These are phyloP conservation scores for Glarea lozoyensis DNA, from an alignment of 495 filamentous ascomycete species.

Conservation along the genomic window DNA sequence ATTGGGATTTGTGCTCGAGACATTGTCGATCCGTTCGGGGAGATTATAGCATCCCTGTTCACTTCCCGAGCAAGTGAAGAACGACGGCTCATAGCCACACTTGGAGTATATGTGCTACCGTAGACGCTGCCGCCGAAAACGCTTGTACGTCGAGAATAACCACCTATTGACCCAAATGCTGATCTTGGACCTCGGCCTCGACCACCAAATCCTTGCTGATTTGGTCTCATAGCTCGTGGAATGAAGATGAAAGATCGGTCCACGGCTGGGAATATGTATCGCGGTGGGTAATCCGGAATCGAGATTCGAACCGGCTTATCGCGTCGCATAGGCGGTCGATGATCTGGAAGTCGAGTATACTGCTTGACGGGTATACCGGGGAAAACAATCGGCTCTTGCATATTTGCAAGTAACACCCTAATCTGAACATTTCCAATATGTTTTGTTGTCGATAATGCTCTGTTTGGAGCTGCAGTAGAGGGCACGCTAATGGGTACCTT, in stretches of 20 bases:
- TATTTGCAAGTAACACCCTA: conserved; percentile 66
- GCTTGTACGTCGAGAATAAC: conserved; percentile 63
- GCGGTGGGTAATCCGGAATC: conserved; percentile 65
- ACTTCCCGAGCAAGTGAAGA: conserved; percentile 77
- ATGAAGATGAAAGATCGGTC: conserved; percentile 98
- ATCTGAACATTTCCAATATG: conserved; percentile 73
- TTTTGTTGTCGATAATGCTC: conserved; percentile 47
- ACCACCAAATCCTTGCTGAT: conserved; percentile 72
- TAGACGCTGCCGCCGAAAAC: conserved; percentile 66
- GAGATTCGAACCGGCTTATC: conserved; percentile 97
- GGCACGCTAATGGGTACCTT: conserved; percentile 31
- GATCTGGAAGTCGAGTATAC: conserved; percentile 89
- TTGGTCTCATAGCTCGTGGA: conserved; percentile 83
- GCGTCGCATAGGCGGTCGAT: conserved; percentile 85
- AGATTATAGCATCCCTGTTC: conserved; percentile 63
- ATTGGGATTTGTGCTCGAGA: conserved; percentile 53
- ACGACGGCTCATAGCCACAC: conserved; percentile 80
- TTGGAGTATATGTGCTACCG: conserved; percentile 81
- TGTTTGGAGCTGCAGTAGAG: conserved; percentile 46
- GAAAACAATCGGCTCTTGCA: conserved; percentile 63
- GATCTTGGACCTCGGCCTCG: conserved; percentile 57
- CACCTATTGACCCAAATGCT: conserved; percentile 53
- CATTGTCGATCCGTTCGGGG: conserved; percentile 68
- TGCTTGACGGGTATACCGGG: conserved; percentile 67
- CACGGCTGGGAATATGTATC: conserved; percentile 82